Evolutionary conservation across 371 early-diverging fungal genomes (phyloP).

Genomic region (Mucor lusitanicus): DNA sequence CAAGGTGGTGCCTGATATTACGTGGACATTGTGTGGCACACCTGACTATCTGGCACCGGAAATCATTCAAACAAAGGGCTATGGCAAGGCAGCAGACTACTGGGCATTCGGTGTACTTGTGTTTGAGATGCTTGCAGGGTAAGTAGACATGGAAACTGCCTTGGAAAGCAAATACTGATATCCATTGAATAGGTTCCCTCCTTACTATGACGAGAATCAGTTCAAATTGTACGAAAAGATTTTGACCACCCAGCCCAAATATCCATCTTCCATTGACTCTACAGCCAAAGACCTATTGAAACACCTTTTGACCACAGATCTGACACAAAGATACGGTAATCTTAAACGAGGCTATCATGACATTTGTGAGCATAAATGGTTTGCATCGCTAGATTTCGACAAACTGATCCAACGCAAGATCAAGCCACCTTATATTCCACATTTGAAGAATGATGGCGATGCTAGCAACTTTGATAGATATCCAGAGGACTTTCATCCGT

Average conservation of each 20-base stretch:
- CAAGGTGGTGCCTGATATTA: slow-evolving; percentile 86
- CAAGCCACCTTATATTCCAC: slow-evolving; percentile 70
- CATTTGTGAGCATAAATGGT: slow-evolving; percentile 76
- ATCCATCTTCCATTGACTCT: slow-evolving; percentile 84
- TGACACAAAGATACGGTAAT: slow-evolving; percentile 88
- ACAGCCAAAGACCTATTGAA: slow-evolving; percentile 86
- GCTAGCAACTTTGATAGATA: slow-evolving; percentile 68
- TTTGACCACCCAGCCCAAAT: slow-evolving; percentile 73
- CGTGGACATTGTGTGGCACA: slow-evolving; percentile 98
- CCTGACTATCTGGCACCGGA: slow-evolving; percentile 98
- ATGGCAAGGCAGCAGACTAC: slow-evolving; percentile 91
- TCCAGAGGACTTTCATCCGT: slow-evolving; percentile 47
- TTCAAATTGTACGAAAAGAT: slow-evolving; percentile 93
- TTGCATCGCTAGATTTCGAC: slow-evolving; percentile 69
- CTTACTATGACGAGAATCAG: slow-evolving; percentile 94
- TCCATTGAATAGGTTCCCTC: slow-evolving; percentile 63
- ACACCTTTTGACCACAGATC: slow-evolving; percentile 79
- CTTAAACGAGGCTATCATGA: slow-evolving; percentile 73
- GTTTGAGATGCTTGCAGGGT: slow-evolving; percentile 90
- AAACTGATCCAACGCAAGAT: slow-evolving; percentile 56
- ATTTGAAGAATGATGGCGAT: slow-evolving; percentile 62
- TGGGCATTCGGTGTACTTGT: slow-evolving; percentile 93
- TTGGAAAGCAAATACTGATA: background rate
- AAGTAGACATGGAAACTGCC: background rate
- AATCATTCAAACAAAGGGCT: slow-evolving; percentile 88